Base-by-base conservation (phyloP, 441 rosid species). In the Populus tomentosa region DNA sequence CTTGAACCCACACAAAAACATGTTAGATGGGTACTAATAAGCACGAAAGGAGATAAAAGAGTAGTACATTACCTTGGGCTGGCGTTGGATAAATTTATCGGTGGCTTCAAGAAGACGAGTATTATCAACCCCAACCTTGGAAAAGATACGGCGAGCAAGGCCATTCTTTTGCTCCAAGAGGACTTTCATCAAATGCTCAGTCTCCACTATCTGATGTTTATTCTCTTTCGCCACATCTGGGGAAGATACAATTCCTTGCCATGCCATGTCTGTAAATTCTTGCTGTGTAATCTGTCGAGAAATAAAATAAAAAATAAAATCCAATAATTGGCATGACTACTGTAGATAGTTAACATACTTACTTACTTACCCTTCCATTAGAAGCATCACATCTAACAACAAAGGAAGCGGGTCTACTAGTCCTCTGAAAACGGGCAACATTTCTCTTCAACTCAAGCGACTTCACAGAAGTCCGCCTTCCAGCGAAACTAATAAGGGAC, bases 111-210 rank as follows among this genome's bases (percentile, higher is more conserved):
- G 87, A 73, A 97, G 93, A 77, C 92, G 91, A 1, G 98, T 90
- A 76, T 97, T 94, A 81, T 97, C 98, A 38, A 94, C 90, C 69
- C 97, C 98, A 40, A 82, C 84, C 85, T 93, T 94, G 36, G 94
- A 87, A 85, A 97, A 93, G 30, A 97, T 93, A 66, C 98, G 85
- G 3, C 98, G 92, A 68, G 98, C 98, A 82, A 97, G 97, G 46
- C 99, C 99, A 85, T 94, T 97, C 93, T 97, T 97, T 84, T 97
- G 99, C 84, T 97, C 98, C 83, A 97, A 78, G 5, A 97, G 84
- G 40, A 97, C 91, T 88, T 92, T 94, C 98, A 97, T 88, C 79
- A 97, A 81, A 84, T 97, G 99, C 82, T 97, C 98, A 0, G 99
- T 97, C 90, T 94, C 99, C 78, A 97, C 97, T 67, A 94, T 97